phyloP scores from a whole-genome alignment of 1,284 basidiomycete species.

The Caloboletus firmus region DNA sequence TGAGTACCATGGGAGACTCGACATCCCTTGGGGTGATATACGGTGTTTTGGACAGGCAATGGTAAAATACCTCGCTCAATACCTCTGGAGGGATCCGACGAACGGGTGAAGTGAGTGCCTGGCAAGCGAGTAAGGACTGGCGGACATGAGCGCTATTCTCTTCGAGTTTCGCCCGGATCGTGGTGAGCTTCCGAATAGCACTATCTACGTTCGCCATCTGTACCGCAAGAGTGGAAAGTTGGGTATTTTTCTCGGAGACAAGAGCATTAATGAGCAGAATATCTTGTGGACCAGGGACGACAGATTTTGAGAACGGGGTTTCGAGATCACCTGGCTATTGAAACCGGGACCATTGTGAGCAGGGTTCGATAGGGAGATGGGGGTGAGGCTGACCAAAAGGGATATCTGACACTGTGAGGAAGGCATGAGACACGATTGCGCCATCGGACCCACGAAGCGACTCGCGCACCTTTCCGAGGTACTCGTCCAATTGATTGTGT shows the following conservation, averaged over 20 bases:
- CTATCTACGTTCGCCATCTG: conserved; percentile 21
- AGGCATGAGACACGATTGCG: conserved; percentile 37
- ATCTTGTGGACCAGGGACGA: conserved; percentile 17
- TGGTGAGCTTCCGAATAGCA: conserved; percentile 19
- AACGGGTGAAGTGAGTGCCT: conserved; percentile 24
- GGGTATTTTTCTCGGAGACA: conserved; percentile 18
- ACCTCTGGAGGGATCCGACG: conserved; percentile 40
- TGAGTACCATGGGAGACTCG: conserved; percentile 28
- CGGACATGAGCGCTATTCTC: conserved; percentile 15
- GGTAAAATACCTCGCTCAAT: conserved; percentile 39
- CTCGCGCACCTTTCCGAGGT: conserved; percentile 22
- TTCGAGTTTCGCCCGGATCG: conserved; percentile 16
- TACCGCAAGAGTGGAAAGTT: conserved; percentile 18
- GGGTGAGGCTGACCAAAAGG: conserved; percentile 23
- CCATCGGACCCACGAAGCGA: conserved; percentile 23
- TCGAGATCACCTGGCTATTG: conserved; percentile 18
- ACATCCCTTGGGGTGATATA: conserved; percentile 28
- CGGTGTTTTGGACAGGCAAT: conserved; percentile 33
- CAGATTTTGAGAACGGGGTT: conserved; percentile 15
- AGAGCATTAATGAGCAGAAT: conserved; percentile 13
- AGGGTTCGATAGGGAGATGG: not conserved
- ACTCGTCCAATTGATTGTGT: conserved; percentile 18
- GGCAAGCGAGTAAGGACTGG: conserved; percentile 20
- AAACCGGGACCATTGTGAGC: not conserved
- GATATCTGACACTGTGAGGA: conserved; percentile 17